Percentiles rank a stretch among this genome's conserved stretches.
These are phyloP conservation scores for Globisporangium iwayamae DNA, from an alignment of 352 stramenopile species.

Conservation along the genomic window DNA sequence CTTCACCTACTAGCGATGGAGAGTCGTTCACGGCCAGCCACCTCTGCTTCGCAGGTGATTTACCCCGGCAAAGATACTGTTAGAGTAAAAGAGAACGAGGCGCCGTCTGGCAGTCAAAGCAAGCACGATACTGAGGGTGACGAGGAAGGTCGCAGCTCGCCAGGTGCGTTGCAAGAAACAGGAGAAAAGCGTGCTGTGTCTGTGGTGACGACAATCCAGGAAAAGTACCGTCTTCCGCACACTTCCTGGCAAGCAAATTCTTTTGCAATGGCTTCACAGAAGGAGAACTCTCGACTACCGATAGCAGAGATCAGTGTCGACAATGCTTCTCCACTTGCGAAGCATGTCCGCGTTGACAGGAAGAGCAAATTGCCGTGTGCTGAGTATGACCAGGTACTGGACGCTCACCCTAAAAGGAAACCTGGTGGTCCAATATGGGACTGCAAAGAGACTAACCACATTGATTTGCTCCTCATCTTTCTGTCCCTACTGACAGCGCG, in stretches of 20 bases:
- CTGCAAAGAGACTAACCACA: background rate
- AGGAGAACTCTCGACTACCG: background rate
- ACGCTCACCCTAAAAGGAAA: background rate
- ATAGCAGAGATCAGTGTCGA: background rate
- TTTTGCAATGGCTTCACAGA: background rate
- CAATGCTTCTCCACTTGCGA: background rate
- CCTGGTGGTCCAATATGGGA: background rate
- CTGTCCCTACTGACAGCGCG: constrained; percentile 20
- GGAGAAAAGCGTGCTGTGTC: background rate
- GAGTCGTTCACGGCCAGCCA: background rate
- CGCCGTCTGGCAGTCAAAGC: too few relatives aligned
- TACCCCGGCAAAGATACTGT: background rate
- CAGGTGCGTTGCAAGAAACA: background rate
- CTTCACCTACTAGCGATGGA: constrained; percentile 5
- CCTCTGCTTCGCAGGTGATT: background rate
- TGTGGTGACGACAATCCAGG: constrained; percentile 35
- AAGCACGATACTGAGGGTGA: background rate
- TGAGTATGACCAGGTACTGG: constrained; percentile 31
- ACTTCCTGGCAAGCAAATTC: constrained; percentile 22
- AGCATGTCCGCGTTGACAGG: background rate
- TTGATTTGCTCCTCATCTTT: background rate
- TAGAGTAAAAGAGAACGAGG: background rate
- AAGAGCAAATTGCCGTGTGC: constrained; percentile 25
- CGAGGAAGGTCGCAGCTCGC: background rate
- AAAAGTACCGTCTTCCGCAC: constrained; percentile 37